These are phyloP conservation scores for Trametes meyenii DNA, from an alignment of 768 basidiomycete species.

Conservation along the genomic window DNA sequence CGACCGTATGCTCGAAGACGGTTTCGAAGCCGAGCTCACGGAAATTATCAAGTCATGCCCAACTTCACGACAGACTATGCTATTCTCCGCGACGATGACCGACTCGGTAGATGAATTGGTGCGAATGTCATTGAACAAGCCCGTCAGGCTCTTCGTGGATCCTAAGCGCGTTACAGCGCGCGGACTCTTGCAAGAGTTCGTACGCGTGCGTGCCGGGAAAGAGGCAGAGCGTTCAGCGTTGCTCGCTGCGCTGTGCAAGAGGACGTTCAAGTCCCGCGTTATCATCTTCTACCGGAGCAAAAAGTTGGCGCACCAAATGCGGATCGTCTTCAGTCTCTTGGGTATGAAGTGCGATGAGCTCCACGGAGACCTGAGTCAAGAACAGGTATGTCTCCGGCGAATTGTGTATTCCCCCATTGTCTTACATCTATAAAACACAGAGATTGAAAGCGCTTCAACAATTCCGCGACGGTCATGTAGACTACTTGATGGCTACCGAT, in stretches of 20 bases:
- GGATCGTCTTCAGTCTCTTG: conserved; percentile 87
- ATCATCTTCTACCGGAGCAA: conserved; percentile 97
- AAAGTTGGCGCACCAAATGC: conserved; percentile 95
- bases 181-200: conserved; percentile 91
- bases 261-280: conserved; percentile 80
- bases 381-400: conserved; percentile 65
- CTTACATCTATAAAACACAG: conserved; percentile 40
- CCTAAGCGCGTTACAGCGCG: conserved; percentile 87
- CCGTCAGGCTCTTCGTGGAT: conserved; percentile 94
- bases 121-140: conserved; percentile 89
- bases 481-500: conserved; percentile 95
- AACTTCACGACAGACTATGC: conserved; percentile 89
- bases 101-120: conserved; percentile 95
- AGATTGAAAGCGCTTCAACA: conserved; percentile 83
- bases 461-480: conserved; percentile 87
- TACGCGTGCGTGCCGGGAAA: conserved; percentile 82
- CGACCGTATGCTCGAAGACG: conserved; percentile 94
- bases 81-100: conserved; percentile 99
- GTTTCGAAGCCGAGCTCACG: conserved; percentile 90
- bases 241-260: conserved; percentile 81
- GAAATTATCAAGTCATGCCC: conserved; percentile 95
- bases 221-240: conserved; percentile 77
- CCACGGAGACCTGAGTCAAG: conserved; percentile 95
- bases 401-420: conserved; percentile 11
- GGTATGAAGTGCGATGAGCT: conserved; percentile 90